Evolutionary conservation across 2,329 filamentous ascomycete species (phyloP).

Genomic region (Cadophora luteo-olivacea): DNA sequence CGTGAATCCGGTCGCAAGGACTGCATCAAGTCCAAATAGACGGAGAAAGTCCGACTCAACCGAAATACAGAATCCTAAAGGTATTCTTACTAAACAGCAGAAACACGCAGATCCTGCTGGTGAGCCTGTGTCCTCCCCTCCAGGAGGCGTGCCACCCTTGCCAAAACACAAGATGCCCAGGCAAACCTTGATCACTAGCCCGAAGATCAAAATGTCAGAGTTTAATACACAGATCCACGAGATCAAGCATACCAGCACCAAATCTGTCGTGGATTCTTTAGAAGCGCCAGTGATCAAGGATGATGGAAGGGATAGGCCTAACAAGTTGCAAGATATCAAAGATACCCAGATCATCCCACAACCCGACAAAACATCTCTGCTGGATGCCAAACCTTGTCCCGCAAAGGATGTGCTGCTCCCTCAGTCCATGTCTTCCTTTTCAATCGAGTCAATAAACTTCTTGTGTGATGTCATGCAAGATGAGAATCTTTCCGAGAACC

Average conservation of each 20-base stretch:
- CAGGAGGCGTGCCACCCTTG: constrained; percentile 23
- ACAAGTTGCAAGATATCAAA: constrained; percentile 11
- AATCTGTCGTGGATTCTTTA: not conserved
- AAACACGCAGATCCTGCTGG: constrained; percentile 27
- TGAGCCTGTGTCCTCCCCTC: constrained; percentile 28
- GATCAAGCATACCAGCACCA: constrained; percentile 10
- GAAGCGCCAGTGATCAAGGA: constrained; percentile 1
- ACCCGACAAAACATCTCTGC: not conserved
- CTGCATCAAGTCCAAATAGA: constrained; percentile 9
- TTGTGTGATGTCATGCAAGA: constrained; percentile 66
- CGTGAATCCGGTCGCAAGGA: constrained; percentile 2
- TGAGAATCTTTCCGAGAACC: constrained; percentile 59
- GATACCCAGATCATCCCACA: not conserved
- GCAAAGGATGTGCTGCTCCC: constrained; percentile 53
- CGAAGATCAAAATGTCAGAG: constrained; percentile 31
- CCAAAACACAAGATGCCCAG: constrained; percentile 36
- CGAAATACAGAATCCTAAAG: constrained; percentile 40
- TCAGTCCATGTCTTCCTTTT: constrained; percentile 61
- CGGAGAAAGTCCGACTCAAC: constrained; percentile 24
- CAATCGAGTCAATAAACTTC: constrained; percentile 63
- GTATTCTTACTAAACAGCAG: constrained; percentile 36
- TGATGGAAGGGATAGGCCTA: constrained; percentile 6
- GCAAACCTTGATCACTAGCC: constrained; percentile 36
- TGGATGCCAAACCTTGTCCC: constrained; percentile 32
- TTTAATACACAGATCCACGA: constrained; percentile 16